A percentile compares a stretch with the other conserved stretches of the same genome.
Evolutionary conservation across 116 monocot species (phyloP).

Genomic region (Zostera marina): DNA sequence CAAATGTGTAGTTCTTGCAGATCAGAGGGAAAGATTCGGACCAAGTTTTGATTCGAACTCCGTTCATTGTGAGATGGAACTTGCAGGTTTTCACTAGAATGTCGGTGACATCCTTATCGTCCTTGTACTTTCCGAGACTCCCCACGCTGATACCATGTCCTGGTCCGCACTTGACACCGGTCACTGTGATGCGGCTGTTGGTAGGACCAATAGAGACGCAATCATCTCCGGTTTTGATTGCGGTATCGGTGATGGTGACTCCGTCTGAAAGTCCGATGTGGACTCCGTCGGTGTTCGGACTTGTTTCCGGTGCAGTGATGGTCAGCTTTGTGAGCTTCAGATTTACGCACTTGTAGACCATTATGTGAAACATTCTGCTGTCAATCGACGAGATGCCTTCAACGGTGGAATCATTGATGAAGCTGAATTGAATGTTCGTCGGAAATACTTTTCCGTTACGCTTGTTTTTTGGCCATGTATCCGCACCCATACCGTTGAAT

Average conservation of each 20-base stretch:
- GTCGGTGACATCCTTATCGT: too few relatives aligned
- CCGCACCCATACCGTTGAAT: too few relatives aligned
- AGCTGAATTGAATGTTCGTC: conserved; percentile 15
- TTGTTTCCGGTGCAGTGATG: conserved; percentile 8
- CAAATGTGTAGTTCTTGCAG: too few relatives aligned
- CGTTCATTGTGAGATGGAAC: too few relatives aligned
- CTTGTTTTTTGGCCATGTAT: too few relatives aligned
- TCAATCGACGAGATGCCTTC: conserved; percentile 12
- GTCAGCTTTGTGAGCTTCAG: conserved; percentile 1
- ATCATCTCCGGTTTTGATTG: conserved; percentile 35
- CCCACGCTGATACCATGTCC: conserved; percentile 47
- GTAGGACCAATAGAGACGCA: conserved; percentile 35
- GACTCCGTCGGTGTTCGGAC: conserved; percentile 20
- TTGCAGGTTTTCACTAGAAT: too few relatives aligned
- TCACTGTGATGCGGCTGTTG: conserved; percentile 11
- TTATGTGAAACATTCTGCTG: conserved; percentile 38
- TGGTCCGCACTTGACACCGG: conserved; percentile 30
- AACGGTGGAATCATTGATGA: conserved; percentile 15
- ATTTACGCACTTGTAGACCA: conserved; percentile 1
- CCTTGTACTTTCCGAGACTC: too few relatives aligned
- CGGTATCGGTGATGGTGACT: conserved; percentile 10
- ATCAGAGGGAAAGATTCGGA: too few relatives aligned
- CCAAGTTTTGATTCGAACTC: too few relatives aligned
- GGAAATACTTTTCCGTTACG: too few relatives aligned
- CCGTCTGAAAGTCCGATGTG: conserved; percentile 17